Evolutionary conservation across 805 yeast genomes (phyloP).

Genomic region (Babjeviella inositovora): DNA sequence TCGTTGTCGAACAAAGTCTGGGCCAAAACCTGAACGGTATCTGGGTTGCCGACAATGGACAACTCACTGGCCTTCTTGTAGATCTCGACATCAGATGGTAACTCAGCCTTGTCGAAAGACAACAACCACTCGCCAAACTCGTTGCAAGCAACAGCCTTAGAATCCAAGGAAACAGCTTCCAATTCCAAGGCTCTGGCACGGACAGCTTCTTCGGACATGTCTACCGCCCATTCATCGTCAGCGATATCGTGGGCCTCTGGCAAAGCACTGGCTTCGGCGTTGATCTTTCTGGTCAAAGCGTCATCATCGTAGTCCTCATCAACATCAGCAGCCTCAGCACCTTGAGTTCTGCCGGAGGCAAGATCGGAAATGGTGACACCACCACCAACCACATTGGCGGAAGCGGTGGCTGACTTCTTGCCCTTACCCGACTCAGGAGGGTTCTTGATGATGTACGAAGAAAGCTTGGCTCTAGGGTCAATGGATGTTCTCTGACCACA

Average conservation of each 20-base stretch:
- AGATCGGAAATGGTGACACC: constrained; percentile 70
- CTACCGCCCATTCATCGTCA: constrained; percentile 96
- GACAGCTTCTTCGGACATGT: constrained; percentile 92
- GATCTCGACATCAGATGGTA: constrained; percentile 79
- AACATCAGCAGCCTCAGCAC: constrained; percentile 16
- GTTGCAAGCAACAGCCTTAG: constrained; percentile 28
- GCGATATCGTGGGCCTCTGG: constrained; percentile 47
- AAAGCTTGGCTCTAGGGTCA: constrained; percentile 75
- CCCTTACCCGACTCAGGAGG: constrained; percentile 52
- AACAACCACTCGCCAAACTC: constrained; percentile 86
- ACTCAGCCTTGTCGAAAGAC: constrained; percentile 32
- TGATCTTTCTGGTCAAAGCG: constrained; percentile 61
- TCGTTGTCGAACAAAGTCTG: constrained; percentile 76
- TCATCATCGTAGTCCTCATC: constrained; percentile 50
- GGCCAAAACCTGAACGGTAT: constrained; percentile 81
- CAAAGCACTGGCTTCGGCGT: constrained; percentile 67
- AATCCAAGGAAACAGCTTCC: constrained; percentile 39
- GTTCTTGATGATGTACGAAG: constrained; percentile 79
- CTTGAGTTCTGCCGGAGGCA: constrained; percentile 31
- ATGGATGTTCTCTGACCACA: constrained; percentile 84
- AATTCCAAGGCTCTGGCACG: constrained; percentile 80
- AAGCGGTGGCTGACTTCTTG: constrained; percentile 73
- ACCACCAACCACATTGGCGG: constrained; percentile 81
- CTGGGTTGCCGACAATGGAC: constrained; percentile 53
- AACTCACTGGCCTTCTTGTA: constrained; percentile 78